A percentile compares a stretch with the other conserved stretches of the same genome.
These are phyloP conservation scores for Termitomyces sp. DNA, from an alignment of 768 basidiomycete species.

Conservation along the genomic window DNA sequence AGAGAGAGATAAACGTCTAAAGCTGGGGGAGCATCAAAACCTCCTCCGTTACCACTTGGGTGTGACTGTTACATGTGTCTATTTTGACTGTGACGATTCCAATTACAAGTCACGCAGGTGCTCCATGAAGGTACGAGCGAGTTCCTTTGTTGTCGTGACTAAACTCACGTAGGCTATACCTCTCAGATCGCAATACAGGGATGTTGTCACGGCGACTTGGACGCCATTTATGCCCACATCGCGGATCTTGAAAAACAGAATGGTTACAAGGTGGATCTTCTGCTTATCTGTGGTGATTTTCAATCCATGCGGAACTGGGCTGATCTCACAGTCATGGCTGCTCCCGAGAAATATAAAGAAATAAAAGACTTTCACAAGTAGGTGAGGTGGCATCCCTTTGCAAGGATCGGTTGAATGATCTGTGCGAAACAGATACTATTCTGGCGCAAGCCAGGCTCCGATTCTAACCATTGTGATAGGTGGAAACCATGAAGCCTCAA, in stretches of 20 bases:
- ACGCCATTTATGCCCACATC: conserved; percentile 77
- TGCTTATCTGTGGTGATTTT: conserved; percentile 96
- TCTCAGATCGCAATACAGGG: conserved; percentile 83
- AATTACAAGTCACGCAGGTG: not conserved
- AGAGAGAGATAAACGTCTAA: too few species aligned
- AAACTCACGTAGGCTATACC: not conserved
- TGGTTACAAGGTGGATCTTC: conserved; percentile 69
- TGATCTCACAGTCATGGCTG: conserved; percentile 89
- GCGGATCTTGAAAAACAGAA: conserved; percentile 54
- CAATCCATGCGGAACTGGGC: conserved; percentile 82
- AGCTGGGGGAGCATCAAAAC: too few species aligned
- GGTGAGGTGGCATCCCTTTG: conserved; percentile 14
- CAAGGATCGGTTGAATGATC: not conserved
- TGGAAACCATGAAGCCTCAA: conserved; percentile 96
- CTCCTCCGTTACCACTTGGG: too few species aligned
- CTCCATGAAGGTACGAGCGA: not conserved
- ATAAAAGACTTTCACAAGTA: conserved; percentile 85
- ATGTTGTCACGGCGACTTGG: conserved; percentile 93
- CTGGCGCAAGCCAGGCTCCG: conserved; percentile 75
- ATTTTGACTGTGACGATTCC: not conserved
- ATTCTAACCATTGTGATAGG: conserved; percentile 91
- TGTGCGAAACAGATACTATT: conserved; percentile 65
- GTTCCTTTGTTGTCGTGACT: not conserved
- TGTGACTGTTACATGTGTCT: too few species aligned
- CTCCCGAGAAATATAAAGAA: conserved; percentile 81